Evolutionary conservation across 257 asterid genomes (phyloP).

Genomic region (Orobanche coerulescens): DNA sequence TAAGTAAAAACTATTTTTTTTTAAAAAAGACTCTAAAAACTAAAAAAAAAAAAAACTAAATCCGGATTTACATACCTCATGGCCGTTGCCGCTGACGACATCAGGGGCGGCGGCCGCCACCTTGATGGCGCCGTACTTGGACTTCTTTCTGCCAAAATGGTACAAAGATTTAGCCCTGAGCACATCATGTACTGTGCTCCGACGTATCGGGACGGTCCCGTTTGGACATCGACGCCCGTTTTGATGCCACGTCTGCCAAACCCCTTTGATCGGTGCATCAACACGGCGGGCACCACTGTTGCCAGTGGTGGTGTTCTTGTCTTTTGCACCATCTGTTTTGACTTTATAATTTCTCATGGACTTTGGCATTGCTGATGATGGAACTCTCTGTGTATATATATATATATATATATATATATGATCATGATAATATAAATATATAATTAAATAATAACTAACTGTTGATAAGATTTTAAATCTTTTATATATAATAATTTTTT

Average conservation of each 20-base stretch:
- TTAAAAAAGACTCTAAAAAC: too few relatives aligned
- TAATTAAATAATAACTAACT: too few relatives aligned
- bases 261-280: slow-evolving; percentile 22
- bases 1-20: too few relatives aligned
- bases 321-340: slow-evolving; percentile 26
- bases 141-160: slow-evolving; percentile 59
- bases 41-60: too few relatives aligned
- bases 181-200: slow-evolving; percentile 63
- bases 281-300: background rate
- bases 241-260: slow-evolving; percentile 71
- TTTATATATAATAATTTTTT: too few relatives aligned
- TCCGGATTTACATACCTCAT: slow-evolving; percentile 80
- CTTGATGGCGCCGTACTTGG: background rate
- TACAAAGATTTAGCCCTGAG: slow-evolving; percentile 76
- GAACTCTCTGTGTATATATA: slow-evolving; percentile 42
- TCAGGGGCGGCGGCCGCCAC: slow-evolving; percentile 42
- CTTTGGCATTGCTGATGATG: slow-evolving; percentile 68
- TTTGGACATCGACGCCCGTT: slow-evolving; percentile 63
- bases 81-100: slow-evolving; percentile 75
- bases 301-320: slow-evolving; percentile 13
- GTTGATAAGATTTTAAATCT: too few relatives aligned
- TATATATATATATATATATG: too few relatives aligned
- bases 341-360: slow-evolving; percentile 25
- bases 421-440: too few relatives aligned
- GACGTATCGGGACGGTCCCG: slow-evolving; percentile 79